Percentiles rank a stretch among this genome's conserved stretches.
These are phyloP conservation scores for Scytalidium sp. DNA, from an alignment of 2,329 filamentous ascomycete genomes.

Conservation along the genomic window DNA sequence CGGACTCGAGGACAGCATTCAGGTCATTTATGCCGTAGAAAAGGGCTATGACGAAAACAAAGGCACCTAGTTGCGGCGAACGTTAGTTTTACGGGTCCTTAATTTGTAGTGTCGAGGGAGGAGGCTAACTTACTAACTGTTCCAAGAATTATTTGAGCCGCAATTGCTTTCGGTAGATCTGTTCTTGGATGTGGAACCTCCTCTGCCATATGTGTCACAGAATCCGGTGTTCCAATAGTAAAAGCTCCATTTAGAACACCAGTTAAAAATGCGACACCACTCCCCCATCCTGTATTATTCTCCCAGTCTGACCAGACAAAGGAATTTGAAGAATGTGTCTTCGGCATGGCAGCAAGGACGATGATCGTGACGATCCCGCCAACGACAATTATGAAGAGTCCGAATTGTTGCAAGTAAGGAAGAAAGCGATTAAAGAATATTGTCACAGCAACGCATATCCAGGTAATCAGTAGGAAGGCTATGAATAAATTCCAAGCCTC, in stretches of 20 bases:
- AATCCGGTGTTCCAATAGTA: conserved; percentile 61
- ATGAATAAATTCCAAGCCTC: conserved; percentile 47
- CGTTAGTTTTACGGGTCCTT: conserved; percentile 46
- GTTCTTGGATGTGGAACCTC: conserved; percentile 49
- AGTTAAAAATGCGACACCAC: conserved; percentile 51
- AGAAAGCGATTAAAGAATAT: conserved; percentile 51
- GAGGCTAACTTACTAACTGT: conserved; percentile 27
- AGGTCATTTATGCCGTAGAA: conserved; percentile 55
- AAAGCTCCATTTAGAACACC: conserved; percentile 66
- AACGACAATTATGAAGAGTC: conserved; percentile 45
- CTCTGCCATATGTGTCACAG: conserved; percentile 59
- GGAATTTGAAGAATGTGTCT: conserved; percentile 28
- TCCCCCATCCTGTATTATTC: conserved; percentile 38
- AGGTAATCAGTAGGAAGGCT: conserved; percentile 40
- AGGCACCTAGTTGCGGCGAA: conserved; percentile 43
- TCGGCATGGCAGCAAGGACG: conserved; percentile 52
- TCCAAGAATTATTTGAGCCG: conserved; percentile 43
- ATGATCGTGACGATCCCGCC: conserved; percentile 52
- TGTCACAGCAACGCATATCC: conserved; percentile 37
- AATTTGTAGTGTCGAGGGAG: conserved; percentile 50
- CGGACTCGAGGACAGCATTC: conserved; percentile 46
- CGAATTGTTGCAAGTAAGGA: conserved; percentile 47
- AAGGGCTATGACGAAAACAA: conserved; percentile 47
- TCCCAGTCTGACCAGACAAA: conserved; percentile 39
- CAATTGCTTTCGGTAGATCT: conserved; percentile 50